Base-by-base conservation (phyloP, 805 yeast species). In the Starmerella geochares region DNA sequence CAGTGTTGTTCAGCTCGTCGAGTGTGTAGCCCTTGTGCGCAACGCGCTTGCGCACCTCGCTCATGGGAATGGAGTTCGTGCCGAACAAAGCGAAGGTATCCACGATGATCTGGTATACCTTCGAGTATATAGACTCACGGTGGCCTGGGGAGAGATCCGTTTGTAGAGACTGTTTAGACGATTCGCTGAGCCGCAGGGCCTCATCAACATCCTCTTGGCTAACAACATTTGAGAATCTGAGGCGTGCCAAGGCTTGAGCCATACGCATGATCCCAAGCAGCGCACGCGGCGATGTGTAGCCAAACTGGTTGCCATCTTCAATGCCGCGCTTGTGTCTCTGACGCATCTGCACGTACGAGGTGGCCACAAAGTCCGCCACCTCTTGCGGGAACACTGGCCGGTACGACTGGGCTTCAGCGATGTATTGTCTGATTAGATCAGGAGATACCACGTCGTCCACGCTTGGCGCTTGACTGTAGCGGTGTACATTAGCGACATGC, bases 211-310 rank as follows among this genome's bases (percentile, higher is more conserved):
- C 97, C 51, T 78, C 84, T 38, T 73, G 68, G 28, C 71, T 73
- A 7, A 92, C 97, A 17, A 62, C 68, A 54, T 81, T 74, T 51
- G 81, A 80, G 64, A 92, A 86, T 62, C 96, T 75, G 51, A 92
- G 73, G 60, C 96, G 76, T 0, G 98, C 97, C 55, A 85, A 73
- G 1, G 96, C 98, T 69, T 90, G 97, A 1, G 98, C 77, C 74
- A 92, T 73, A 70, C 99, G 81, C 58, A 92, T 70, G 45, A 94
- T 81, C 58, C 92, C 97, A 51, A 92, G 73, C 54, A 92, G 73
- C 2, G 97, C 87, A 72, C 99, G 81, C 51, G 97, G 96, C 1
- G 98, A 88, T 19, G 94, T 83, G 67, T 88, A 96, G 42, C 88
- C 79, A 64, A 90, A 90, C 29, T 88, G 80, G 55, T 81, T 81